phyloP scores from a whole-genome alignment of 495 filamentous ascomycete genomes.

The Chlorociboria aeruginascens region DNA sequence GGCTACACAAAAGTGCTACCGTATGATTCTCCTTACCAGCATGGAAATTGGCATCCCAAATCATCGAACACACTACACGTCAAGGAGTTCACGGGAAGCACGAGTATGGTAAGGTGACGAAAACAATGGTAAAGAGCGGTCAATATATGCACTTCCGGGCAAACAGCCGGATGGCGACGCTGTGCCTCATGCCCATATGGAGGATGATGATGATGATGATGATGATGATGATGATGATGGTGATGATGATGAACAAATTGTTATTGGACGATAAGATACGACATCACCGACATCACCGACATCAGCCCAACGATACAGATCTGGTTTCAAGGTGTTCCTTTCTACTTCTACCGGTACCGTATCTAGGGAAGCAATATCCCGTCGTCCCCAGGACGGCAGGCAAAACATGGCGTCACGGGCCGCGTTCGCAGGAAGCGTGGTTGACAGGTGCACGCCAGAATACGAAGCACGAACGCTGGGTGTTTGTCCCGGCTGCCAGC shows the following conservation, averaged over 20 bases:
- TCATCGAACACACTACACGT: neutral
- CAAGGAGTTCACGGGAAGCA: neutral
- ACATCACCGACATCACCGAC: too few species aligned
- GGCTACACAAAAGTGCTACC: constrained; percentile 7
- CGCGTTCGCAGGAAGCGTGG: constrained; percentile 5
- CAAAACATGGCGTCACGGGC: constrained; percentile 4
- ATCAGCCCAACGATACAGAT: too few species aligned
- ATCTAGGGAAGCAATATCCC: constrained; percentile 5
- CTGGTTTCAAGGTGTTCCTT: too few species aligned
- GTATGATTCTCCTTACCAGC: constrained; percentile 12
- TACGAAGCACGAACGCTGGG: constrained; percentile 4
- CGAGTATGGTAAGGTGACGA: neutral
- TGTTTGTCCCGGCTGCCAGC: constrained; percentile 10
- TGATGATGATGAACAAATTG: too few species aligned
- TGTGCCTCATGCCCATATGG: too few species aligned
- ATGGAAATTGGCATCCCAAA: constrained; percentile 7
- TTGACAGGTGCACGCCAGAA: constrained; percentile 12
- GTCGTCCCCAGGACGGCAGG: constrained; percentile 6
- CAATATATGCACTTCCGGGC: too few species aligned
- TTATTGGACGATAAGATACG: too few species aligned
- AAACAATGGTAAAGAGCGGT: too few species aligned
- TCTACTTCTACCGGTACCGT: neutral
- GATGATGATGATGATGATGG: too few species aligned
- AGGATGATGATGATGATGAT: too few species aligned
- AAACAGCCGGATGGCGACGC: too few species aligned